Evolutionary conservation across 345 rosid species (phyloP), one percentile per base, ranked within the genome.

Genomic region (Sisymbrium altissimum): DNA sequence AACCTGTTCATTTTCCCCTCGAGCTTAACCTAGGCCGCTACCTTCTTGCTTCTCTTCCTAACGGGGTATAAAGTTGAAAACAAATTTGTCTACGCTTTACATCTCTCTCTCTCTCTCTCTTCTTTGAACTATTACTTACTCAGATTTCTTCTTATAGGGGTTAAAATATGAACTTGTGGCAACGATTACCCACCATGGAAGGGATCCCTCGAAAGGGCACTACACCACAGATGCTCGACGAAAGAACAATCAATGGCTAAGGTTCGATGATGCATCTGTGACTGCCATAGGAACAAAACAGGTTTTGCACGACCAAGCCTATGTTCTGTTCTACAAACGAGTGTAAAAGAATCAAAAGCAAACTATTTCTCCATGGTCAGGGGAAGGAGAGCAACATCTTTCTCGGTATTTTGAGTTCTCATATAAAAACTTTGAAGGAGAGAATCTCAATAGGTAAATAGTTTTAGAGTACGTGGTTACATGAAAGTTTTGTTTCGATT

Each of bases 231-330:
- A 95, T 81, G 91, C 87, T 8, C 84, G 89, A 6, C 76, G 81
- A 41, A 78, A 80, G 39, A 87, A 86, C 45, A 80, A 84, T 61
- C 93, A 86, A 57, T 92, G 98, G 99, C 79, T 95, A n/a, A 88
- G 85, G 18, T 90, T 86, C 52, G 96, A 95, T 38, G 97, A 95
- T 83, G 87, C 97, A 15, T 87, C 85, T 44, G 91, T 95, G 43
- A 81, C 83, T 18, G 81, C 86, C 30, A 87, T 95, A 49, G 85
- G 85, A 41, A 81, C 82, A 23, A 78, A 80, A 61, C 84, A 84
- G 84, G 98, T 92, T 56, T 69, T 95, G 79, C 99, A 95, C 46
- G 89, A 88, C 68, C 97, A 92, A 75, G 99, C 99, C 3, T 95
- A 95, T 40, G 88, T 95, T 75, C 97, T 95, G 66, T 89, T 95